Conservation (phyloP, 2,329 filamentous ascomycete genomes). For the Leptosphaerulina australis region DNA sequence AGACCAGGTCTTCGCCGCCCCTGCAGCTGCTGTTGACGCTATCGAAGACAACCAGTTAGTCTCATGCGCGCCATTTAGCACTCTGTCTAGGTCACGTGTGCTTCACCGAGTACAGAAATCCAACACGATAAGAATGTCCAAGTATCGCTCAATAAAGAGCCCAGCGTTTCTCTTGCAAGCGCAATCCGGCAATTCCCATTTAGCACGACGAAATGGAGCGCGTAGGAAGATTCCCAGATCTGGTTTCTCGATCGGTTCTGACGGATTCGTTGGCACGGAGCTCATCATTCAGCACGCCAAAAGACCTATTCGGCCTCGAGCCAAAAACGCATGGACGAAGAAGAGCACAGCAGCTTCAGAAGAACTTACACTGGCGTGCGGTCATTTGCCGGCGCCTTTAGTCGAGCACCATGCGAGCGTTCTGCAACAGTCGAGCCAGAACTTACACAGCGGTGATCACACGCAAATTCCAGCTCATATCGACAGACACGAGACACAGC, state of each 20-base stretch:
- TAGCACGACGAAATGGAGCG: neutral
- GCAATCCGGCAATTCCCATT: neutral
- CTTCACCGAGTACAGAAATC: neutral
- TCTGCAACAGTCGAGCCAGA: neutral
- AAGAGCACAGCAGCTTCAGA: neutral
- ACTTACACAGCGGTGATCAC: neutral
- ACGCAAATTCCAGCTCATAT: neutral
- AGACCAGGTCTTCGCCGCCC: slow-evolving; percentile 3
- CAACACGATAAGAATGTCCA: neutral
- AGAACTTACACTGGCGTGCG: slow-evolving; percentile 15
- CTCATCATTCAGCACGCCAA: neutral
- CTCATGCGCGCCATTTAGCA: neutral
- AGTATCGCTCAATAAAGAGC: neutral
- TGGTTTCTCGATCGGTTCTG: slow-evolving; percentile 4
- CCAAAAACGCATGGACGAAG: neutral
- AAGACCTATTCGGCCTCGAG: neutral
- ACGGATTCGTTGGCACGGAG: slow-evolving; percentile 24
- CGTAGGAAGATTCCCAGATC: neutral
- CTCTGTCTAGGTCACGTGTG: neutral
- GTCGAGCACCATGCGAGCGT: neutral
- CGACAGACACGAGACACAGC: too few species aligned
- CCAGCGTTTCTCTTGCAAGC: neutral
- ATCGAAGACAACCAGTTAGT: slow-evolving; percentile 34
- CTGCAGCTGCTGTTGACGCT: slow-evolving; percentile 28
- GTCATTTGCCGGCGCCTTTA: slow-evolving; percentile 12